Evolutionary conservation across 2,329 filamentous ascomycete species (phyloP).

Genomic region (Calonectria pteridis): DNA sequence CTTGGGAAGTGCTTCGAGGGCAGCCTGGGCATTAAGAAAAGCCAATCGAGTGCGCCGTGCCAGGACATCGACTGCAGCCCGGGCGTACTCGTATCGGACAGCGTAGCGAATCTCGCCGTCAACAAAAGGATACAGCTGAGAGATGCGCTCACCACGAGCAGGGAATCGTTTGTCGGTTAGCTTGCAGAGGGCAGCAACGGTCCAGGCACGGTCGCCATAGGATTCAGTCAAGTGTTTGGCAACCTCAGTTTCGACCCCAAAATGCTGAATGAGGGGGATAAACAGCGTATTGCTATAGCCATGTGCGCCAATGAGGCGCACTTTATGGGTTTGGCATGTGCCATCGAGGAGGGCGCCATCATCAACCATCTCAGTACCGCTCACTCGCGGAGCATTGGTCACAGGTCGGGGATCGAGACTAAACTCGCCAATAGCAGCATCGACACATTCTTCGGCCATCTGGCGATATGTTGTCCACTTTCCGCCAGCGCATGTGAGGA

Average conservation of each 20-base stretch:
- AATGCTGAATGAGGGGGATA: slow-evolving; percentile 95
- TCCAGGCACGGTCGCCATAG: slow-evolving; percentile 94
- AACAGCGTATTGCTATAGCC: slow-evolving; percentile 91
- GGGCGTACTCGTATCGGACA: slow-evolving; percentile 89
- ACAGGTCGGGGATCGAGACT: slow-evolving; percentile 69
- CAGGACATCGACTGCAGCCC: slow-evolving; percentile 89
- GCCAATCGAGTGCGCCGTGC: slow-evolving; percentile 87
- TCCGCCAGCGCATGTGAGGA: slow-evolving; percentile 87
- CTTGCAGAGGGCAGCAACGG: slow-evolving; percentile 83
- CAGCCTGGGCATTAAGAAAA: slow-evolving; percentile 92
- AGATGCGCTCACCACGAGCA: slow-evolving; percentile 83
- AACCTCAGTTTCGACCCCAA: slow-evolving; percentile 90
- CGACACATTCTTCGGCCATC: slow-evolving; percentile 92
- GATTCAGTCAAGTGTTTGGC: slow-evolving; percentile 88
- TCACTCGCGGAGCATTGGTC: slow-evolving; percentile 73
- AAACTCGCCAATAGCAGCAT: slow-evolving; percentile 81
- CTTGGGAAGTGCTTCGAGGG: slow-evolving; percentile 84
- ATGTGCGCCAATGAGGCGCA: slow-evolving; percentile 85
- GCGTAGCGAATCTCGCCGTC: slow-evolving; percentile 94
- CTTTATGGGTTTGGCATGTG: slow-evolving; percentile 84
- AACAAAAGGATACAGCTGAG: slow-evolving; percentile 86
- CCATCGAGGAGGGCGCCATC: slow-evolving; percentile 76
- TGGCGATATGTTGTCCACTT: slow-evolving; percentile 96
- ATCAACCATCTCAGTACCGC: slow-evolving; percentile 76
- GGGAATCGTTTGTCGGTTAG: slow-evolving; percentile 86